phyloP scores from a whole-genome alignment of 2,329 filamentous ascomycete genomes.

The Diaporthe vexans region DNA sequence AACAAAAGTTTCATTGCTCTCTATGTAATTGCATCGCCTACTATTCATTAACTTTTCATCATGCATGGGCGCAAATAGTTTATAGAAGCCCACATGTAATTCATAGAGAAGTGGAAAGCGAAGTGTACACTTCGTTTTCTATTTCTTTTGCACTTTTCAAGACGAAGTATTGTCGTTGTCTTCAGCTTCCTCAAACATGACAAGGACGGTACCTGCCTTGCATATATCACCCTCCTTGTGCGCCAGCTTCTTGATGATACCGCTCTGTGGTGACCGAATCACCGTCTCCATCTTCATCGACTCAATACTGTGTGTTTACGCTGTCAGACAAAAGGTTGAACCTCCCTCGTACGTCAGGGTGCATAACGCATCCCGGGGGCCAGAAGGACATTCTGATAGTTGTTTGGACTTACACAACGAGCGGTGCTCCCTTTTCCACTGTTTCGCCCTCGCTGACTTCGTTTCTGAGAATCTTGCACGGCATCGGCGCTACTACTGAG shows the following conservation, averaged over 20 bases:
- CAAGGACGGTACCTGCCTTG: slow-evolving; percentile 35
- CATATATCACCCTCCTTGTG: slow-evolving; percentile 79
- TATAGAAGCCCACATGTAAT: no score
- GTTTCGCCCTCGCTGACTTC: slow-evolving; percentile 85
- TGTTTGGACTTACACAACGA: slow-evolving; percentile 78
- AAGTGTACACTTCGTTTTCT: neutral
- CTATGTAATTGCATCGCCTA: neutral
- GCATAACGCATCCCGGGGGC: no score
- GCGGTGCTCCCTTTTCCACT: slow-evolving; percentile 86
- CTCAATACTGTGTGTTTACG: slow-evolving; percentile 70
- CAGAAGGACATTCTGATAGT: neutral
- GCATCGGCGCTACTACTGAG: slow-evolving; percentile 94
- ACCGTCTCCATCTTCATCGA: slow-evolving; percentile 94
- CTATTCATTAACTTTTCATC: neutral
- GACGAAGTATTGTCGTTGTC: neutral
- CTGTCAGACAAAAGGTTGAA: neutral
- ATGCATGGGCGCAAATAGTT: no score
- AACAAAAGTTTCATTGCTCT: neutral
- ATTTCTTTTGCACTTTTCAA: neutral
- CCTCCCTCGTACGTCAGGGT: no score
- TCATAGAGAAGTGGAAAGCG: no score
- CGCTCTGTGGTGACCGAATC: slow-evolving; percentile 81
- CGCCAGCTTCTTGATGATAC: slow-evolving; percentile 78
- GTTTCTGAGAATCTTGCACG: slow-evolving; percentile 93
- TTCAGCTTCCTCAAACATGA: slow-evolving; percentile 42